These are phyloP conservation scores for Thermothelomyces thermophilus DNA, from an alignment of 2,329 filamentous ascomycete genomes.

Conservation along the genomic window DNA sequence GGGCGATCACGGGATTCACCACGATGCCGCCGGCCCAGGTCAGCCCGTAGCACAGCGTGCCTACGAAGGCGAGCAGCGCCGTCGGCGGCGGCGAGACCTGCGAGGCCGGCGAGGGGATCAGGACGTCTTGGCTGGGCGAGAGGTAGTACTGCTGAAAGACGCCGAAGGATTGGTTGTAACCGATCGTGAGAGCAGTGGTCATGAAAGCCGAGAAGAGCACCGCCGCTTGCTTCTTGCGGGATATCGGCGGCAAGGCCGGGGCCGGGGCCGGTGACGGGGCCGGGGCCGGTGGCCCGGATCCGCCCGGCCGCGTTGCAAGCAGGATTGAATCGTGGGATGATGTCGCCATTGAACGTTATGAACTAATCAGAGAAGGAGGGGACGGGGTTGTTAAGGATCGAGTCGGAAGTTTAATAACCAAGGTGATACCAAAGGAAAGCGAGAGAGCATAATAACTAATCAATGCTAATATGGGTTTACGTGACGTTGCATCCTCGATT, in stretches of 20 bases:
- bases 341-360: constrained; percentile 2
- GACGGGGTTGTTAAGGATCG: too few relatives aligned
- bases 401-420: too few relatives aligned
- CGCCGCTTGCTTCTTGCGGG: constrained; percentile 35
- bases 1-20: constrained; percentile 41
- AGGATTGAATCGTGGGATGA: constrained; percentile 1
- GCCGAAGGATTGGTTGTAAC: constrained; percentile 44
- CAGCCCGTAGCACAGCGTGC: constrained; percentile 41
- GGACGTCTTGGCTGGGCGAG: constrained; percentile 34
- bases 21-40: constrained; percentile 45
- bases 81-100: constrained; percentile 30
- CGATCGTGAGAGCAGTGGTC: constrained; percentile 41
- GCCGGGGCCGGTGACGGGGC: constrained; percentile 2
- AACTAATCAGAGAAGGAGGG: neutral
- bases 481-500: too few relatives aligned
- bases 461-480: too few relatives aligned
- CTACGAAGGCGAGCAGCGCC: constrained; percentile 42
- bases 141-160: constrained; percentile 45
- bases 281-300: neutral
- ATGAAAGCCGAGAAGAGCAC: constrained; percentile 39
- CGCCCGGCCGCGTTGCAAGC: neutral
- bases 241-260: constrained; percentile 30
- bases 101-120: constrained; percentile 29
- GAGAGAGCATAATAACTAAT: too few relatives aligned
- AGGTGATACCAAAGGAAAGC: too few relatives aligned